A percentile compares a stretch with the other conserved stretches of the same genome.
These are phyloP conservation scores for Dryadomyces quercivorus DNA, from an alignment of 2,329 filamentous ascomycete genomes.

Conservation along the genomic window DNA sequence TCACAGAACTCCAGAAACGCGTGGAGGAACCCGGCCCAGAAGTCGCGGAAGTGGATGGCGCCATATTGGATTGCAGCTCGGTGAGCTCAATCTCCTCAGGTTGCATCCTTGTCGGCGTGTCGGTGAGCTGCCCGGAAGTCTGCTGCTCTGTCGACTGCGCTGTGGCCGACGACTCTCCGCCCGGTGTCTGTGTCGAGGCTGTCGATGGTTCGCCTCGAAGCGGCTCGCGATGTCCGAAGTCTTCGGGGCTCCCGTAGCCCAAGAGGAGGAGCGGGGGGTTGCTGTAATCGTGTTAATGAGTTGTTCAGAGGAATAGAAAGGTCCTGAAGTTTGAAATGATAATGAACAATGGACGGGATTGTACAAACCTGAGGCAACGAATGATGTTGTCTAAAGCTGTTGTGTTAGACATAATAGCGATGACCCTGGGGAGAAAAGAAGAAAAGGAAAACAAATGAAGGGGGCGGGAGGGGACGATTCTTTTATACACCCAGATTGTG, in stretches of 20 bases:
- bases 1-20: neutral
- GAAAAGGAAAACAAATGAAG: too few relatives aligned
- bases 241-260: neutral
- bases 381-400: too few relatives aligned
- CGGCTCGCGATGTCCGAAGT: neutral
- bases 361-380: too few relatives aligned
- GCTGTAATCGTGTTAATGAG: neutral
- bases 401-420: too few relatives aligned
- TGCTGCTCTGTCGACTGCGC: neutral
- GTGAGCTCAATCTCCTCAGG: neutral
- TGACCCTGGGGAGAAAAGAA: too few relatives aligned
- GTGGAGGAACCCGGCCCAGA: neutral
- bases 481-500: too few relatives aligned
- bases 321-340: too few relatives aligned
- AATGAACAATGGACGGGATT: too few relatives aligned
- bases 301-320: neutral
- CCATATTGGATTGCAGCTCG: neutral
- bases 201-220: neutral
- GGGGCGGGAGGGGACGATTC: too few relatives aligned
- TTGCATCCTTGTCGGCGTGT: neutral
- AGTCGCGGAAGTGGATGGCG: neutral
- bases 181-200: neutral
- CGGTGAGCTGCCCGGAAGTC: neutral
- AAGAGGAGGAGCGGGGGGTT: neutral
- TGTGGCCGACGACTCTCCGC: neutral